phyloP scores from a whole-genome alignment of 139 green algal species.

The Closterium sp. region DNA sequence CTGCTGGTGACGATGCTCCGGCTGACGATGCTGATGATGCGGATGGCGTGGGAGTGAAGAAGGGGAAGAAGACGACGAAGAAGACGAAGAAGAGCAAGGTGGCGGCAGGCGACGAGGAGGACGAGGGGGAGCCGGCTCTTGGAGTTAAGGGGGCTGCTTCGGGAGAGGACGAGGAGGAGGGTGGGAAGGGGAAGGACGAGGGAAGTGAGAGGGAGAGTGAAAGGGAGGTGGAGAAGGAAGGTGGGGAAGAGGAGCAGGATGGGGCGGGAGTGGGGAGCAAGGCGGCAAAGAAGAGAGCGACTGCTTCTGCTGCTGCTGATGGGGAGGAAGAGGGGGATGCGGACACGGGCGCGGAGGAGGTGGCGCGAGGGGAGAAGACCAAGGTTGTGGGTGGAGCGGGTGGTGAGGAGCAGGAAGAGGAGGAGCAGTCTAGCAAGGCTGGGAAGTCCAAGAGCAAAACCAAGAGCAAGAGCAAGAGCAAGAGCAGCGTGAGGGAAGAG shows the following conservation, averaged over 20 bases:
- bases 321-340: background rate
- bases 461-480: background rate
- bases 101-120: background rate
- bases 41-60: background rate
- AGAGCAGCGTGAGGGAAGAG: background rate
- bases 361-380: background rate
- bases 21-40: background rate
- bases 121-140: no score
- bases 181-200: background rate
- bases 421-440: no score
- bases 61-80: background rate
- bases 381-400: no score
- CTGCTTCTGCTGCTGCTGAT: background rate
- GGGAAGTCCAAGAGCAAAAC: no score
- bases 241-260: background rate
- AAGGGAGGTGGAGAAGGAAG: background rate
- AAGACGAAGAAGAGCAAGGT: background rate
- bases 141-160: no score
- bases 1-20: background rate
- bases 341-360: background rate
- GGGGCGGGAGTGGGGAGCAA: background rate
- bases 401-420: no score
- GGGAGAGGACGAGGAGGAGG: background rate
- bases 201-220: background rate
- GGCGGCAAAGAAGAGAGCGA: background rate